These are phyloP conservation scores for Chamaecyparis obtusa DNA, from an alignment of 75 land plant species.

Conservation along the genomic window DNA sequence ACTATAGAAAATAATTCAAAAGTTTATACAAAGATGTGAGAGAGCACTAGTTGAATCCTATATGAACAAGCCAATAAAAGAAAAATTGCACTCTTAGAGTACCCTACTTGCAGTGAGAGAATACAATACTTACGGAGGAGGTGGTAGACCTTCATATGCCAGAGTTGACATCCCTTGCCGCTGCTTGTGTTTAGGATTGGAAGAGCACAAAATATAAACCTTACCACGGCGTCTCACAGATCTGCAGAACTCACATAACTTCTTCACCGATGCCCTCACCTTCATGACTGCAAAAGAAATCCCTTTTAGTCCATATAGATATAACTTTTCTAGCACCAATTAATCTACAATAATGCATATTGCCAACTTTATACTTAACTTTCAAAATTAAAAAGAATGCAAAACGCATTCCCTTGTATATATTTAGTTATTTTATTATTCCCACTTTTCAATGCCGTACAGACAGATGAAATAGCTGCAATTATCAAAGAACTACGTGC, in stretches of 20 bases:
- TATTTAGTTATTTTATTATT: neutral
- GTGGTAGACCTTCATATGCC: slow-evolving; percentile 38
- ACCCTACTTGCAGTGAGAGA: neutral
- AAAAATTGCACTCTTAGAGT: neutral
- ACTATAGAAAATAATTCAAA: neutral
- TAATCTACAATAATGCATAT: neutral
- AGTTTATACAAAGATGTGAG: neutral
- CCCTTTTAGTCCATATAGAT: neutral
- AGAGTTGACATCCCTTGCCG: slow-evolving; percentile 83
- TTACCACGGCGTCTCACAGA: slow-evolving; percentile 76
- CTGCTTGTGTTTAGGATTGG: slow-evolving; percentile 97
- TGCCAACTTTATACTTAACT: neutral
- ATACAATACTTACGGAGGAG: slow-evolving; percentile 25
- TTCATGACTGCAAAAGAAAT: slow-evolving; percentile 52
- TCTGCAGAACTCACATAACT: slow-evolving; percentile 87
- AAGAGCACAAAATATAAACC: slow-evolving; percentile 69
- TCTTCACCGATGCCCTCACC: slow-evolving; percentile 93
- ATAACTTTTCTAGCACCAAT: neutral
- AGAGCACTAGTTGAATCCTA: neutral
- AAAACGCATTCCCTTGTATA: neutral
- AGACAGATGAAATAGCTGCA: neutral
- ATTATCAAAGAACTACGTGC: neutral
- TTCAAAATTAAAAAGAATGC: neutral
- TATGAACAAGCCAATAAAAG: neutral
- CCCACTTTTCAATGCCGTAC: neutral